These are phyloP conservation scores for Zygoascus hellenicus DNA, from an alignment of 1,139 yeast species.

Conservation along the genomic window DNA sequence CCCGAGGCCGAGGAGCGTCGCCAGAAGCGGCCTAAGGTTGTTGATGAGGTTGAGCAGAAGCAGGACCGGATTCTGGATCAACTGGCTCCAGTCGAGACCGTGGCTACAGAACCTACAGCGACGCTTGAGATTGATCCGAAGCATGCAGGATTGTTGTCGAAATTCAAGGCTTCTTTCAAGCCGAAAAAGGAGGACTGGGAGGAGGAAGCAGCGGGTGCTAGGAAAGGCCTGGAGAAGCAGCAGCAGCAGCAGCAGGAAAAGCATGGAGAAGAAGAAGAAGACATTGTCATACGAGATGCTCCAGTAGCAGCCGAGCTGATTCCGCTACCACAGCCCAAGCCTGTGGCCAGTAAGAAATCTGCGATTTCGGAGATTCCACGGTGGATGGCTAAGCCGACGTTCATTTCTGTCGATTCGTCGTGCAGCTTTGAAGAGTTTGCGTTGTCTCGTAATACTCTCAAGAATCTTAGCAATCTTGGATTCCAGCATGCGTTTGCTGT, in stretches of 20 bases:
- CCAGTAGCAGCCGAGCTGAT: conserved; percentile 43
- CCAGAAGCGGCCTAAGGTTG: conserved; percentile 14
- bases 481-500: conserved; percentile 67
- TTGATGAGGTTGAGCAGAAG: conserved; percentile 6
- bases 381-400: conserved; percentile 66
- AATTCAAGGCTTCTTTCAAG: conserved; percentile 16
- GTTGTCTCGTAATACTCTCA: conserved; percentile 37
- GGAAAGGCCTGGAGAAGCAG: neutral
- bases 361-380: conserved; percentile 5
- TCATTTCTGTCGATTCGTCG: conserved; percentile 34
- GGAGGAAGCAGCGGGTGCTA: neutral
- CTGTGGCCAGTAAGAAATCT: neutral
- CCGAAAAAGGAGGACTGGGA: too few relatives aligned
- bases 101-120: conserved; percentile 9
- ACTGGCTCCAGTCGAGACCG: neutral
- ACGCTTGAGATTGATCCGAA: conserved; percentile 16
- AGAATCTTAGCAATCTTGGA: conserved; percentile 44
- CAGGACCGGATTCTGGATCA: neutral
- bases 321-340: conserved; percentile 63
- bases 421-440: conserved; percentile 28
- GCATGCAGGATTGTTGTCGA: conserved; percentile 17
- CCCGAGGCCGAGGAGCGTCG: conserved; percentile 15
- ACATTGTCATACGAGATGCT: conserved; percentile 17
- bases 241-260: neutral
- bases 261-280: conserved; percentile 13